phyloP scores from a whole-genome alignment of 2,329 filamentous ascomycete species.

The Mollisia scopiformis region DNA sequence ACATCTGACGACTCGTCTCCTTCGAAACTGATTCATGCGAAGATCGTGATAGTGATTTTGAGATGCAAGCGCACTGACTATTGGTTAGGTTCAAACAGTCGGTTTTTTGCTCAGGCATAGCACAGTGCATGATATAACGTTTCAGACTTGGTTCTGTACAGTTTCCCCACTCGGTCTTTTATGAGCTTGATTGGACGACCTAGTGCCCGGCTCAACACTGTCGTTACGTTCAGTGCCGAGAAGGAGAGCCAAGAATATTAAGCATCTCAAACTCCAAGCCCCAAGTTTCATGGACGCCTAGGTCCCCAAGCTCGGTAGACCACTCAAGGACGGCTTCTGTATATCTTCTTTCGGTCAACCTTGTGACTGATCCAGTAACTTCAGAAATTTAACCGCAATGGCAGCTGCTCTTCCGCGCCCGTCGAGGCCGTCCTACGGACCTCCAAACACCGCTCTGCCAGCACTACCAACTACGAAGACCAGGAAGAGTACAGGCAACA shows the following conservation, averaged over 20 bases:
- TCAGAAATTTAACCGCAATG: slow-evolving; percentile 23
- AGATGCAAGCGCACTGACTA: slow-evolving; percentile 30
- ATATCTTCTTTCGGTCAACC: slow-evolving; percentile 20
- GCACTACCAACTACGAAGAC: slow-evolving; percentile 75
- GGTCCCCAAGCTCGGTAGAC: slow-evolving; percentile 20
- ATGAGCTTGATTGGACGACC: slow-evolving; percentile 23
- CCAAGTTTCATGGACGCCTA: slow-evolving; percentile 32
- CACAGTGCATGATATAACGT: slow-evolving; percentile 31
- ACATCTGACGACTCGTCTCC: slow-evolving; percentile 11
- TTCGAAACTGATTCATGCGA: slow-evolving; percentile 4
- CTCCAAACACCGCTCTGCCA: slow-evolving; percentile 73
- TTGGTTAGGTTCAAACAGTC: slow-evolving; percentile 22
- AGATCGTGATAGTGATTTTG: slow-evolving; percentile 17
- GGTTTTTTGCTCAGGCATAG: slow-evolving; percentile 32
- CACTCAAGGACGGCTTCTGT: slow-evolving; percentile 18
- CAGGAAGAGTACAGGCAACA: slow-evolving; percentile 63
- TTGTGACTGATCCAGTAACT: not conserved
- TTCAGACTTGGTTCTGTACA: slow-evolving; percentile 25
- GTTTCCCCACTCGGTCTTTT: slow-evolving; percentile 12
- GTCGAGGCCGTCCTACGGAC: slow-evolving; percentile 69
- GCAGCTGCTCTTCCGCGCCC: slow-evolving; percentile 47
- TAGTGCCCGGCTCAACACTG: slow-evolving; percentile 3
- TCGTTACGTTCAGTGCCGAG: slow-evolving; percentile 14
- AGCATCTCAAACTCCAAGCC: slow-evolving; percentile 17
- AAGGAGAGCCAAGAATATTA: slow-evolving; percentile 19